Percentiles rank a stretch among this genome's conserved stretches.
These are phyloP conservation scores for Hymenoscyphus albidus DNA, from an alignment of 2,329 filamentous ascomycete genomes.

Conservation along the genomic window DNA sequence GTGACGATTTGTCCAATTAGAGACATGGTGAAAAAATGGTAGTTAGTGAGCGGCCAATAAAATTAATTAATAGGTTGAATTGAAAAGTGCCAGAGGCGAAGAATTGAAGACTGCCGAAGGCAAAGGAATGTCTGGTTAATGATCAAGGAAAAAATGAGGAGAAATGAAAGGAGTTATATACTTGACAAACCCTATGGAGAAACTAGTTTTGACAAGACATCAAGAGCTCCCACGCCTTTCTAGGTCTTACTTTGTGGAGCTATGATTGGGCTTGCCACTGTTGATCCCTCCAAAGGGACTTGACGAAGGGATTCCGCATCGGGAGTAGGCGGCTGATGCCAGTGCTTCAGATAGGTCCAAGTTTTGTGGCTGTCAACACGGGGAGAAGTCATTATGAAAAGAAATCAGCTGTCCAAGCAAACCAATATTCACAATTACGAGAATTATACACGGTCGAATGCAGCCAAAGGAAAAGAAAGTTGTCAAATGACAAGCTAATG, in stretches of 20 bases:
- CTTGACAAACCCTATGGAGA: not conserved
- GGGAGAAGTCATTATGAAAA: not conserved
- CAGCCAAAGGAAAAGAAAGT: not conserved
- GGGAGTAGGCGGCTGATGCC: not conserved
- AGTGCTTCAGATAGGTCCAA: not conserved
- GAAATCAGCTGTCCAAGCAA: not conserved
- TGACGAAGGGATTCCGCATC: not conserved
- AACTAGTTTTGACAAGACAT: not conserved
- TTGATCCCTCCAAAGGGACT: not conserved
- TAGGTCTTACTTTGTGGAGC: not conserved
- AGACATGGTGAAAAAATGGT: not conserved
- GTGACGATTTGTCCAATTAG: not conserved
- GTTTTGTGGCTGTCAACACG: not conserved
- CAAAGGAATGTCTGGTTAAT: slow-evolving; percentile 1
- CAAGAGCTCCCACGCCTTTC: not conserved
- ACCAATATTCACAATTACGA: not conserved
- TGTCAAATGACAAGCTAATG: not conserved
- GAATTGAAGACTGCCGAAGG: not conserved
- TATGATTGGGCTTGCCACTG: slow-evolving; percentile 1
- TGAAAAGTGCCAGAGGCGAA: not conserved
- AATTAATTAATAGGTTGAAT: not conserved
- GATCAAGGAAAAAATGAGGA: not conserved
- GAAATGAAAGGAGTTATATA: not conserved
- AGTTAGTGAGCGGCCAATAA: not conserved
- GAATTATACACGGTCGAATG: not conserved